Conservation (phyloP, 73 alveolate species). For the Vitrella brassicaformis region DNA sequence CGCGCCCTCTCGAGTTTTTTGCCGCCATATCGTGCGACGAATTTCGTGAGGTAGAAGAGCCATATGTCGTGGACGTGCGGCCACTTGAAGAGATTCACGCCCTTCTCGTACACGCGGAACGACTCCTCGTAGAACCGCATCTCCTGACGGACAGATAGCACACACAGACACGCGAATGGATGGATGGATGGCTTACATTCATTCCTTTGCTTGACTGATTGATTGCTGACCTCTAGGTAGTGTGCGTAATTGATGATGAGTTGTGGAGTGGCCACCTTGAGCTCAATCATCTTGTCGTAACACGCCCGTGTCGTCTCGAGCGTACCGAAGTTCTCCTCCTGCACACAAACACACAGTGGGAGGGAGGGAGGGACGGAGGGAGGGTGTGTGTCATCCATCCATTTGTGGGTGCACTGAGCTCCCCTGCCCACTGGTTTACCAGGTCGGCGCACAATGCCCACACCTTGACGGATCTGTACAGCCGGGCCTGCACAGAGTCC, state of each 20-base stretch:
- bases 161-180: background rate
- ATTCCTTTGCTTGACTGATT: background rate
- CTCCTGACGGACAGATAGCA: background rate
- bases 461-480: slow-evolving; percentile 33
- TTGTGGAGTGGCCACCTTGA: slow-evolving; percentile 54
- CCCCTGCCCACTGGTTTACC: no score
- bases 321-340: slow-evolving; percentile 16
- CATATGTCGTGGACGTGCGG: slow-evolving; percentile 46
- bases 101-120: slow-evolving; percentile 59
- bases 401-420: no score
- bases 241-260: slow-evolving; percentile 47
- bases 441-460: slow-evolving; percentile 56
- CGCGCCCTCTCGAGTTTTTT: slow-evolving; percentile 73
- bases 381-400: no score
- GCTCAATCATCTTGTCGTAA: slow-evolving; percentile 47
- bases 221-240: slow-evolving; percentile 39
- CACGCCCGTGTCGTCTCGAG: slow-evolving; percentile 26
- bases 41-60: slow-evolving; percentile 45
- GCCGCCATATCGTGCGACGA: slow-evolving; percentile 51
- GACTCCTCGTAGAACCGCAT: slow-evolving; percentile 51
- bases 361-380: background rate
- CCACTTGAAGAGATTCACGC: slow-evolving; percentile 38
- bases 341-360: background rate
- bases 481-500: slow-evolving; percentile 30
- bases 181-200: background rate